Base-by-base conservation (phyloP, 768 basidiomycete genomes). In the Pleurotus tuoliensis region DNA sequence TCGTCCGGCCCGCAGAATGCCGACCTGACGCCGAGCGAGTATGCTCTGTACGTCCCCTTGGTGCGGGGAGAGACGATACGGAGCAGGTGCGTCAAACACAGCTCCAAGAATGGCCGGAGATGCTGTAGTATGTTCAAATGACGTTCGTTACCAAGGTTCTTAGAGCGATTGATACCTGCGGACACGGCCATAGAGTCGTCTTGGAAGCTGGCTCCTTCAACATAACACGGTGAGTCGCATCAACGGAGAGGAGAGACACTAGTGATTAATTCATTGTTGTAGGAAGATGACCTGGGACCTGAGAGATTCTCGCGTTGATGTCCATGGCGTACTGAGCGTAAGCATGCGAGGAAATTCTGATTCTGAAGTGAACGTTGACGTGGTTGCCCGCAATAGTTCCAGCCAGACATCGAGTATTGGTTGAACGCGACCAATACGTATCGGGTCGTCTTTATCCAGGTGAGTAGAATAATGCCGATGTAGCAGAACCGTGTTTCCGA, bases 361-460 rank as follows among this genome's bases (percentile, higher is more conserved):
- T 34, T 52, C 15, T 20, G 39, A 2, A 5, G 34, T 20, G 16
- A 15, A 12, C 15, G 47, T 37, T 20, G 9, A 8, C n/a, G 6
- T 27, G 1, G 51, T 59, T 37, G 62, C n/a, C 13, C 11, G 16
- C 9, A 22, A n/a, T 3, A 84, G 82, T 84, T 83, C 65, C 64
- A 73, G 12, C 81, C 82, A 7, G 72, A 83, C 62, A 72, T 83
- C 38, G 64, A 81, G 47, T 83, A 72, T 61, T 84, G 84, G 84
- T 69, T 84, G 52, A 69, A 84, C 56, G 64, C 76, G 38, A 70
- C 71, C 44, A 81, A 79, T 61, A 85, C 83, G 1, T 83, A 80
- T 64, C 76, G 81, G 20, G 82, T 82, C n/a, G 79, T 84, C 22
- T 83, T 82, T 64, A 82, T 85, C 55, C 83, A 84, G 70, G 81